These are phyloP conservation scores for Suaeda aralocaspica DNA, from an alignment of 148 eudicot species.

Conservation along the genomic window DNA sequence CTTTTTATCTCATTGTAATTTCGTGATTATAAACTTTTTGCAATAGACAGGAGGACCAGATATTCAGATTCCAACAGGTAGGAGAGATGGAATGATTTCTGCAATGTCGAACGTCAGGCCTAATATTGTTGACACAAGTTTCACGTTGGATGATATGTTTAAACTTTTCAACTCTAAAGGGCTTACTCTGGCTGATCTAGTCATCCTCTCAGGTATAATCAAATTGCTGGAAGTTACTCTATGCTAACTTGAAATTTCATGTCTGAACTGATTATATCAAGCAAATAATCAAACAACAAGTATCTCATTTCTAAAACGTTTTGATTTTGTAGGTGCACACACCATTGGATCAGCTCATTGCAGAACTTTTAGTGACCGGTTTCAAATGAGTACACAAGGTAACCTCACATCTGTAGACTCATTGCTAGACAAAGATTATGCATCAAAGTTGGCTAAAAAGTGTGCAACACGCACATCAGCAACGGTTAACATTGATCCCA, in stretches of 20 bases:
- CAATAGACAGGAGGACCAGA: conserved; percentile 62
- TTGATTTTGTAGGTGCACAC: conserved; percentile 57
- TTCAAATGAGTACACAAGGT: conserved; percentile 40
- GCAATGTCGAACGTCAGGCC: conserved; percentile 57
- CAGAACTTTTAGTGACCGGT: conserved; percentile 50
- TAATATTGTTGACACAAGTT: conserved; percentile 60
- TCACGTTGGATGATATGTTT: conserved; percentile 57
- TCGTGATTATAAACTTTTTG: not conserved
- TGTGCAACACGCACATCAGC: conserved; percentile 36
- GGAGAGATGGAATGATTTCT: conserved; percentile 62
- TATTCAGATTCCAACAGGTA: conserved; percentile 52
- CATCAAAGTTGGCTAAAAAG: conserved; percentile 35
- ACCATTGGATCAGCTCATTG: conserved; percentile 78
- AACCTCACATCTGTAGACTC: conserved; percentile 45
- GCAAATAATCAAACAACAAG: no score
- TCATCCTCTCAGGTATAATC: conserved; percentile 74
- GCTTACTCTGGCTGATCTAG: conserved; percentile 51
- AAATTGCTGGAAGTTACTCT: not conserved
- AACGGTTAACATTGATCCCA: conserved; percentile 48
- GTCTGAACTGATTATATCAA: not conserved
- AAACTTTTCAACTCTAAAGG: conserved; percentile 52
- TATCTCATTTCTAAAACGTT: not conserved
- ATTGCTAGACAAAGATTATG: conserved; percentile 47
- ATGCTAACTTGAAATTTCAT: not conserved
- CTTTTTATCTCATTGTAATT: not conserved